Conservation (phyloP, 768 basidiomycete genomes). For the Nidula microcarpa region DNA sequence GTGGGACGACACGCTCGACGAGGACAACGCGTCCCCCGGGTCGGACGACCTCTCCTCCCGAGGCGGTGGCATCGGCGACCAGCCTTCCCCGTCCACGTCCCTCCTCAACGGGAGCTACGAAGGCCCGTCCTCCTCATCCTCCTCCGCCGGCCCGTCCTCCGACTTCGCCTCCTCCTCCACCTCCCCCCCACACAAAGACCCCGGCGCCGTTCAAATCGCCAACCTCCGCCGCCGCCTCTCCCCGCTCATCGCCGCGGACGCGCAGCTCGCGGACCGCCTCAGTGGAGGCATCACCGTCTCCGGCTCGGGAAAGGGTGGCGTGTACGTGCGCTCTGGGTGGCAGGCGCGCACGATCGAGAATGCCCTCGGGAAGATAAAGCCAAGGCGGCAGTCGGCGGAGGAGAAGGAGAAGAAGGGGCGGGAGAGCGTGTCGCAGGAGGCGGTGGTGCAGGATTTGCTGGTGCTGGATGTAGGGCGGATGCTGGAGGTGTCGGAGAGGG, state of each 20-base stretch:
- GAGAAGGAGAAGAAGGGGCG: conserved; percentile 29
- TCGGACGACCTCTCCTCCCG: conserved; percentile 27
- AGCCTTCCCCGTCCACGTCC: conserved; percentile 37
- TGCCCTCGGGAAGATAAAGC: conserved; percentile 36
- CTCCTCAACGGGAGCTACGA: conserved; percentile 18
- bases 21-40: conserved; percentile 25
- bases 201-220: conserved; percentile 39
- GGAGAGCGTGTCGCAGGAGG: conserved; percentile 25
- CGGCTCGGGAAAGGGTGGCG: conserved; percentile 71
- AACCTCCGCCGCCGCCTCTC: conserved; percentile 57
- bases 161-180: conserved; percentile 6
- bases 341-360: conserved; percentile 66
- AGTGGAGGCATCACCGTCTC: conserved; percentile 72
- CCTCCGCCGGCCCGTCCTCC: conserved; percentile 6
- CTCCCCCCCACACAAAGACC: conserved; percentile 19
- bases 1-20: conserved; percentile 60
- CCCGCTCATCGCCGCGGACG: conserved; percentile 58
- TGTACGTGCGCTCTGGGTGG: conserved; percentile 81
- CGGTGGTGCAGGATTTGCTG: conserved; percentile 43
- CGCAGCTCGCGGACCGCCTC: conserved; percentile 64
- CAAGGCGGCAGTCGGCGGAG: conserved; percentile 23
- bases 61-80: conserved; percentile 28
- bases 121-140: conserved; percentile 21
- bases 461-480: conserved; percentile 60
- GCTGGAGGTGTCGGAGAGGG: conserved; percentile 54